Conservation (phyloP, 352 stramenopile genomes). For the Aphanomyces astaci region DNA sequence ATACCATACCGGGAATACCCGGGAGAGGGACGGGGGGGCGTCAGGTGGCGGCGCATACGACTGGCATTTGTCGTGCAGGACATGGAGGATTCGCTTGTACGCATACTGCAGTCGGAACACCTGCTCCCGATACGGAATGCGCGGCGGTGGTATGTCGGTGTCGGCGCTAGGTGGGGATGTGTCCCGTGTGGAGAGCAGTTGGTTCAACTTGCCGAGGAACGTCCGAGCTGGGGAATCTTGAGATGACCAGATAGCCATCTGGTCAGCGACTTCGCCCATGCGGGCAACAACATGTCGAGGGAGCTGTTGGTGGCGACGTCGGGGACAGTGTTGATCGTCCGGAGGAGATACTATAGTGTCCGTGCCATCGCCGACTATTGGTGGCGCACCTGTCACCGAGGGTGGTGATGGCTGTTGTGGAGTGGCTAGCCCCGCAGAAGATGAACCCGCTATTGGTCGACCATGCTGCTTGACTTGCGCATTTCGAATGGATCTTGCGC, state of each 20-base stretch:
- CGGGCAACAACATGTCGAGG: background rate
- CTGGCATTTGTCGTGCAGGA: background rate
- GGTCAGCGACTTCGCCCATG: background rate
- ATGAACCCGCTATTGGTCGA: too few species aligned
- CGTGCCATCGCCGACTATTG: too few species aligned
- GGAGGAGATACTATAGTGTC: background rate
- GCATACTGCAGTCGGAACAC: constrained; percentile 12
- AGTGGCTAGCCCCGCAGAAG: background rate
- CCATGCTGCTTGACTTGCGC: background rate
- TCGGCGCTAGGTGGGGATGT: background rate
- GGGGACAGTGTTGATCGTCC: background rate
- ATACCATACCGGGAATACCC: constrained; percentile 18
- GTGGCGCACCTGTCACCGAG: background rate
- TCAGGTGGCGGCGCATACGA: background rate
- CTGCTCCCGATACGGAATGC: constrained; percentile 18
- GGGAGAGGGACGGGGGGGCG: background rate
- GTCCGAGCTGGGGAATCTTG: background rate
- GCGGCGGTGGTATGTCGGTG: background rate
- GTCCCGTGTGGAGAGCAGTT: constrained; percentile 7
- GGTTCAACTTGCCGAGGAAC: constrained; percentile 6
- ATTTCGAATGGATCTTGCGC: constrained; percentile 7
- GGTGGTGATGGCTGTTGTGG: background rate
- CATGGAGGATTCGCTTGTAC: constrained; percentile 5
- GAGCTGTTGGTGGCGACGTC: background rate
- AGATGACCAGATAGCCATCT: background rate